phyloP scores from a whole-genome alignment of 495 filamentous ascomycete species.

The Penicillium paradoxum region DNA sequence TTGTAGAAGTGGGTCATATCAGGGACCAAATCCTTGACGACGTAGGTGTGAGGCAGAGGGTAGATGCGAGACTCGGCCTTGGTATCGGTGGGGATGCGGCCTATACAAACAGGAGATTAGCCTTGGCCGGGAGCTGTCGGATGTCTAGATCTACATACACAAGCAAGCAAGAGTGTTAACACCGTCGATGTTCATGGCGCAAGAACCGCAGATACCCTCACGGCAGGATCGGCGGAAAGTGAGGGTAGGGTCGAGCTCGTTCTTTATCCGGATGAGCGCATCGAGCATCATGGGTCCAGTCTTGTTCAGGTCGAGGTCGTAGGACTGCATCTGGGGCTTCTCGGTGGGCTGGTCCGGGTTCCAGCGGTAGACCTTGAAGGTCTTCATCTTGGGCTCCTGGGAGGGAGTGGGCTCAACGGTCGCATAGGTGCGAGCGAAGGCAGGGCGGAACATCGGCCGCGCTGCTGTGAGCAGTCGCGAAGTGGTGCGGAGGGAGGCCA shows the following conservation, averaged over 20 bases:
- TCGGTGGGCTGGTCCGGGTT: slow-evolving; percentile 83
- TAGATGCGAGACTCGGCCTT: slow-evolving; percentile 87
- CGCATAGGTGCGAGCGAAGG: slow-evolving; percentile 47
- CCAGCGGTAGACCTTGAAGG: slow-evolving; percentile 99
- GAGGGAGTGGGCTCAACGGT: slow-evolving; percentile 47
- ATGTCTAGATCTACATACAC: slow-evolving; percentile 60
- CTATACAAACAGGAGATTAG: slow-evolving; percentile 38
- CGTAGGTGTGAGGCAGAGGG: slow-evolving; percentile 96
- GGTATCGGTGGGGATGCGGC: slow-evolving; percentile 87
- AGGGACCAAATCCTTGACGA: slow-evolving; percentile 97
- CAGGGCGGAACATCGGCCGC: slow-evolving; percentile 48
- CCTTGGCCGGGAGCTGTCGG: not conserved
- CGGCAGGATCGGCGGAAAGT: slow-evolving; percentile 93
- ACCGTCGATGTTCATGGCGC: slow-evolving; percentile 99
- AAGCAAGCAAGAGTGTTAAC: slow-evolving; percentile 94
- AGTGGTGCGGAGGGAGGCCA: slow-evolving; percentile 75
- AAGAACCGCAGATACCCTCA: slow-evolving; percentile 97
- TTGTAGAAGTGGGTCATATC: slow-evolving; percentile 99
- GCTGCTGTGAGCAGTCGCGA: slow-evolving; percentile 59
- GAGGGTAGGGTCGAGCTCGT: slow-evolving; percentile 93
- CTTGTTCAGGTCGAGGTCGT: slow-evolving; percentile 93
- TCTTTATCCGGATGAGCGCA: slow-evolving; percentile 96
- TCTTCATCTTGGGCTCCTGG: slow-evolving; percentile 67
- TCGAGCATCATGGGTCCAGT: slow-evolving; percentile 98
- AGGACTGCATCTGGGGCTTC: slow-evolving; percentile 94